These are phyloP conservation scores for Colletotrichum orchidophilum DNA, from an alignment of 2,329 filamentous ascomycete species.

Conservation along the genomic window DNA sequence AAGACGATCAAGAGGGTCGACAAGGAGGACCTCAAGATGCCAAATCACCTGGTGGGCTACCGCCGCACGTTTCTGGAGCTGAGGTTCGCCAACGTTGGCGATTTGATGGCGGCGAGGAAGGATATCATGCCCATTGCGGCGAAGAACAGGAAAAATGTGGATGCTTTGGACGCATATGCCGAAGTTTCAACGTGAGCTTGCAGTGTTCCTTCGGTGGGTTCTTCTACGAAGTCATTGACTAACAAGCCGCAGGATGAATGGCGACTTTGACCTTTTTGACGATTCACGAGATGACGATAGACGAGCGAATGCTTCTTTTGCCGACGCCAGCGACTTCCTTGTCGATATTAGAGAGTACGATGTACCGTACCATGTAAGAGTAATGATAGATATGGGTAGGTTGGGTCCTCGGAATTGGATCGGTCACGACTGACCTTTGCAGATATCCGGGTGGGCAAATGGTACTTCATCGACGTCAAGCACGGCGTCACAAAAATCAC, in stretches of 20 bases:
- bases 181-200: constrained; percentile 84
- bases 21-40: constrained; percentile 94
- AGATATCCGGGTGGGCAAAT: constrained; percentile 96
- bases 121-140: constrained; percentile 91
- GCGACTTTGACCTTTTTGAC: constrained; percentile 95
- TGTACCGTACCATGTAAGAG: constrained; percentile 98
- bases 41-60: constrained; percentile 94
- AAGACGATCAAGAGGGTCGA: constrained; percentile 81
- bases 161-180: constrained; percentile 97
- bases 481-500: constrained; percentile 86
- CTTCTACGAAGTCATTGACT: constrained; percentile 14
- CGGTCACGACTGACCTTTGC: constrained; percentile 38
- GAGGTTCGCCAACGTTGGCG: constrained; percentile 85
- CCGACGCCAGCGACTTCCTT: constrained; percentile 95
- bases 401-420: neutral
- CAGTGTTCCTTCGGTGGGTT: no score
- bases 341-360: constrained; percentile 99
- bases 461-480: constrained; percentile 96
- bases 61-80: constrained; percentile 88
- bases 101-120: constrained; percentile 85
- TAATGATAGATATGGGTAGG: constrained; percentile 91
- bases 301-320: constrained; percentile 78
- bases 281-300: constrained; percentile 82
- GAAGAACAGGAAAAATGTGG: constrained; percentile 95
- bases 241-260: constrained; percentile 67